Evolutionary conservation across 1,284 basidiomycete genomes (phyloP).

Genomic region (Mixia osmundae): DNA sequence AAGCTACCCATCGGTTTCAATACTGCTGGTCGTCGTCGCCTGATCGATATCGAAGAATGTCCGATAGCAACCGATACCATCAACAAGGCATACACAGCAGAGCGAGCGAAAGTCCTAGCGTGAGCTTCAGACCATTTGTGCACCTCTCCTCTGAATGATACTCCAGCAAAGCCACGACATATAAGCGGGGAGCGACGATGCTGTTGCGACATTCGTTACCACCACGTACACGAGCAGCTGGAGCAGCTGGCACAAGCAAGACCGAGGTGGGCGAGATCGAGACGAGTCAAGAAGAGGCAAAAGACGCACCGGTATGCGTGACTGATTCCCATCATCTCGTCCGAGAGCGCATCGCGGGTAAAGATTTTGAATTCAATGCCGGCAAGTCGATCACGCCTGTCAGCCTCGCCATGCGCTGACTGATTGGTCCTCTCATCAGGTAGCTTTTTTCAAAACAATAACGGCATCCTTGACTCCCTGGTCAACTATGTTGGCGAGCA

Average conservation of each 20-base stretch:
- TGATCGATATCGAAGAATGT: constrained; percentile 93
- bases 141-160: constrained; percentile 5
- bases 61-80: constrained; percentile 68
- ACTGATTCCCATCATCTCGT: constrained; percentile 60
- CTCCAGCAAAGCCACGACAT: constrained; percentile 47
- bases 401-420: no score
- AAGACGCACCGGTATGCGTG: constrained; percentile 40
- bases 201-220: constrained; percentile 67
- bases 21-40: constrained; percentile 42
- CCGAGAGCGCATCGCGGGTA: constrained; percentile 59
- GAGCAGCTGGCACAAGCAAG: no score
- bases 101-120: constrained; percentile 45
- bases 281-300: neutral
- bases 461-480: constrained; percentile 61
- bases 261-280: neutral
- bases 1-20: constrained; percentile 72
- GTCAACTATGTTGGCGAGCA: constrained; percentile 56
- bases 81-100: constrained; percentile 40
- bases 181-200: constrained; percentile 73
- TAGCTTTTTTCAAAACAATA: constrained; percentile 97
- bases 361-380: constrained; percentile 66
- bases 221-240: constrained; percentile 10
- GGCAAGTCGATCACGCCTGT: constrained; percentile 22
- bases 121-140: constrained; percentile 22
- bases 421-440: neutral